A percentile compares a stretch with the other conserved stretches of the same genome.
Evolutionary conservation across 805 yeast species (phyloP).

Genomic region (Nakazawaea molendinolei): DNA sequence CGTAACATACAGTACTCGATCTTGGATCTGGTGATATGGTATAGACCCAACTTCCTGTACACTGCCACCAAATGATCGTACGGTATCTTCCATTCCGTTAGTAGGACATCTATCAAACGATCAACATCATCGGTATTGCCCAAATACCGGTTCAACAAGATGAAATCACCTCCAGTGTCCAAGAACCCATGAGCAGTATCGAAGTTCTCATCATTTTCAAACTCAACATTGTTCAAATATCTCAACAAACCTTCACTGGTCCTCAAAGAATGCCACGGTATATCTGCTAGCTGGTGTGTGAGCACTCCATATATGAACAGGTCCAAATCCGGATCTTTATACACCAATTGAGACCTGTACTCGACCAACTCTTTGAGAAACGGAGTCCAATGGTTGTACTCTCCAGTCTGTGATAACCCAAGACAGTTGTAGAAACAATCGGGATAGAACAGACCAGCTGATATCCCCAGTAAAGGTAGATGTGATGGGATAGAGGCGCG

Average conservation of each 20-base stretch:
- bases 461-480: slow-evolving; percentile 22
- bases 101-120: slow-evolving; percentile 18
- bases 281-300: slow-evolving; percentile 58
- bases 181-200: slow-evolving; percentile 45
- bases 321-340: slow-evolving; percentile 26
- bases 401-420: slow-evolving; percentile 46
- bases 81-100: slow-evolving; percentile 36
- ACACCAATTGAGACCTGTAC: slow-evolving; percentile 26
- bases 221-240: slow-evolving; percentile 45
- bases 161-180: slow-evolving; percentile 62
- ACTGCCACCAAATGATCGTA: slow-evolving; percentile 35
- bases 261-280: slow-evolving; percentile 61
- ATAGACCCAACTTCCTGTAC: slow-evolving; percentile 29
- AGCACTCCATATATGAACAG: slow-evolving; percentile 54
- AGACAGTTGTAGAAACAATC: slow-evolving; percentile 62
- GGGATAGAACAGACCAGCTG: slow-evolving; percentile 62
- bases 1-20: slow-evolving; percentile 45
- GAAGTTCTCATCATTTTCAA: slow-evolving; percentile 34
- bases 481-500: slow-evolving; percentile 27
- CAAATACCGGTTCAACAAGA: slow-evolving; percentile 34
- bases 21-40: slow-evolving; percentile 18
- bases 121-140: slow-evolving; percentile 16
- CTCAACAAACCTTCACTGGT: slow-evolving; percentile 48
- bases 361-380: slow-evolving; percentile 41
- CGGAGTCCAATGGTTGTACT: slow-evolving; percentile 67